Evolutionary conservation across 768 basidiomycete genomes (phyloP), one percentile per base, ranked within the genome.

Genomic region (Sporobolomyces pararoseus): DNA sequence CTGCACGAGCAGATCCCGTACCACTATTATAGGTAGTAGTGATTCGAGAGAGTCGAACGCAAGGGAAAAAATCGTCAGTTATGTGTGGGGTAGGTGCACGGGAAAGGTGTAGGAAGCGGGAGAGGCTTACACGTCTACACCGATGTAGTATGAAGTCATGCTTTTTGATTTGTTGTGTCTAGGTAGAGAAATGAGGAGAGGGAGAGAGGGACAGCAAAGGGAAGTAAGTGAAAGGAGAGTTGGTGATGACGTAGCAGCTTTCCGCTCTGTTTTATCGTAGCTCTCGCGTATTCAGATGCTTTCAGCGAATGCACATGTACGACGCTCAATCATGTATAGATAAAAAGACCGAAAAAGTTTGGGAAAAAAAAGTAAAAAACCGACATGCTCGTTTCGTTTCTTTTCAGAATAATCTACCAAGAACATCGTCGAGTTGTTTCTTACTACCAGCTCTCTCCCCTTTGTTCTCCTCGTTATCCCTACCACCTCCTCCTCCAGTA

Each of bases 1-100:
- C 87, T 0, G 92, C 92, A 63, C 96, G 86, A 10, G 88, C 92
- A 27, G 93, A 97, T 67, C 94, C 93, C 2, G 96, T 97, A 19
- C 96, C 96, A 37, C 95, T 89, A 34, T 13, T 55, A 31, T 71
- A 44, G 29, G 16, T 49, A n/a, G n/a, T n/a, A n/a, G n/a, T n/a
- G n/a, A n/a, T n/a, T 47, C 25, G 9, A 19, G 17, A 3, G 5
- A 13, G 31, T 47, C 46, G 46, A 4, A n/a, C 1, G 31, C 6
- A 39, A 2, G 17, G 4, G 31, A n/a, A 27, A 19, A 21, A 25
- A 23, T 37, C 16, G 31, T 37, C 25, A 14, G 44, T 27, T 25
- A 42, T 16, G 55, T n/a, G 55, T 23, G 55, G 25, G 31, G 25
- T 10, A 5, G 14, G 47, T 16, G 66, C 39, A 17, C 39, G 35